A percentile compares a stretch with the other conserved stretches of the same genome.
Evolutionary conservation across 352 stramenopile genomes (phyloP).

Genomic region (Phytophthora brassicae): DNA sequence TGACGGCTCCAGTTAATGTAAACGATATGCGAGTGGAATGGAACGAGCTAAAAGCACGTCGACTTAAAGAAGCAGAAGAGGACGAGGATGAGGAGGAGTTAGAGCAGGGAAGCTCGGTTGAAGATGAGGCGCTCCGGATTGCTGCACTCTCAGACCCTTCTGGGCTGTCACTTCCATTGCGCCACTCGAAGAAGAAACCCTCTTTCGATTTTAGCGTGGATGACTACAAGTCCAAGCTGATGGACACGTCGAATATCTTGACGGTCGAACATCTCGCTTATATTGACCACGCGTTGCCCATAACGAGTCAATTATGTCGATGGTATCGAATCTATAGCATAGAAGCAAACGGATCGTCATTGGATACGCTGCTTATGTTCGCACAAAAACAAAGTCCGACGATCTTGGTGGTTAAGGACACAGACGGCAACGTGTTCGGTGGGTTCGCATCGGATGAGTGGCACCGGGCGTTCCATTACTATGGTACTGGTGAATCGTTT

Average conservation of each 20-base stretch:
- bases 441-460: conserved; percentile 82
- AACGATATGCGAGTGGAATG: conserved; percentile 71
- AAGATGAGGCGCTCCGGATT: conserved; percentile 36
- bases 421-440: conserved; percentile 77
- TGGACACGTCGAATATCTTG: conserved; percentile 73
- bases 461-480: conserved; percentile 84
- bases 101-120: conserved; percentile 14
- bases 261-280: conserved; percentile 65
- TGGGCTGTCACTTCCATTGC: conserved; percentile 24
- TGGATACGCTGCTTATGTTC: conserved; percentile 73
- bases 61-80: conserved; percentile 25
- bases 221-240: conserved; percentile 75
- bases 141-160: conserved; percentile 16
- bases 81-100: conserved; percentile 34
- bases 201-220: conserved; percentile 63
- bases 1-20: conserved; percentile 56
- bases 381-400: conserved; percentile 75
- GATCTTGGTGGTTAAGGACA: conserved; percentile 81
- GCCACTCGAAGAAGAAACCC: conserved; percentile 43
- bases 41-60: conserved; percentile 46
- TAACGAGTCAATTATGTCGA: conserved; percentile 77
- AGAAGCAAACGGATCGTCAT: conserved; percentile 70
- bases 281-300: conserved; percentile 73
- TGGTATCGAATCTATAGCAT: conserved; percentile 86
- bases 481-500: conserved; percentile 87